These are phyloP conservation scores for Glomus cerebriforme DNA, from an alignment of 192 early-diverging fungal genomes.

Conservation along the genomic window DNA sequence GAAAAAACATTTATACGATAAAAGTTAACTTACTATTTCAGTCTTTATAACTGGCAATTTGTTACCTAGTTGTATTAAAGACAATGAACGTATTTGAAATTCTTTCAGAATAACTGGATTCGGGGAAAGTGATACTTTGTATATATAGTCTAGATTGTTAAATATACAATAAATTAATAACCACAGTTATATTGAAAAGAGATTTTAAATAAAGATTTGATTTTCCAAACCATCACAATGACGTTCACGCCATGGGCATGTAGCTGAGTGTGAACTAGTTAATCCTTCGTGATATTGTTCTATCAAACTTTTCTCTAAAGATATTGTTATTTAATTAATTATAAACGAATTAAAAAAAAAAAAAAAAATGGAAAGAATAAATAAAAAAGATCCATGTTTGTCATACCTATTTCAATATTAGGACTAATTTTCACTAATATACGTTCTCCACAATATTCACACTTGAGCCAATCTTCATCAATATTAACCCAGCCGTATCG, in stretches of 20 bases:
- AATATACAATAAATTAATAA: not conserved
- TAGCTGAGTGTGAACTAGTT: not conserved
- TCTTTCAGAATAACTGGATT: not conserved
- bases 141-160: not conserved
- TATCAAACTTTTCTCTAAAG: not conserved
- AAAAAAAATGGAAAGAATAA: no score
- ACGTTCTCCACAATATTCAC: conserved; percentile 16
- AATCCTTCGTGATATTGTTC: conserved; percentile 20
- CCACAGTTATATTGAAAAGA: not conserved
- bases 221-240: conserved; percentile 5
- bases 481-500: conserved; percentile 24
- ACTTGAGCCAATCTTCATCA: conserved; percentile 11
- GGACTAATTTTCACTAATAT: conserved; percentile 9
- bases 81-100: not conserved
- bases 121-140: not conserved
- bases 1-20: not conserved
- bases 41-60: conserved; percentile 21
- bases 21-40: conserved; percentile 15
- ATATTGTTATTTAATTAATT: not conserved
- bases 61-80: conserved; percentile 8
- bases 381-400: not conserved
- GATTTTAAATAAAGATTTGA: not conserved
- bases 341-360: not conserved
- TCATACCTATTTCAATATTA: not conserved
- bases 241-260: conserved; percentile 23